Evolutionary conservation across 345 rosid species (phyloP).

Genomic region (Salix caprea): DNA sequence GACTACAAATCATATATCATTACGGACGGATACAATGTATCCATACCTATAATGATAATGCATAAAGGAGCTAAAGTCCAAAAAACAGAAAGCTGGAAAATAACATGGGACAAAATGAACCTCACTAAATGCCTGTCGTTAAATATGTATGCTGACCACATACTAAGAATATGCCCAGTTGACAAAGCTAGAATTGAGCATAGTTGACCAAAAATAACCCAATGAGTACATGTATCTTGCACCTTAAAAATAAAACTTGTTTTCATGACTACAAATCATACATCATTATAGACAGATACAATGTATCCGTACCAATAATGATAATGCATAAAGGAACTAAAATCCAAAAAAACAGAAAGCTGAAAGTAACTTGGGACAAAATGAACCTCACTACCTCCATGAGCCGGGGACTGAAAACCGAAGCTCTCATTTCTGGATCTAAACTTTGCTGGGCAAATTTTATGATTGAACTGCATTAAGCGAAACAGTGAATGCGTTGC

Average conservation of each 20-base stretch:
- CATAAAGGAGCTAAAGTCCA: slow-evolving; percentile 10
- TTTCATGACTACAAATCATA: too few relatives aligned
- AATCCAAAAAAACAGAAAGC: slow-evolving; percentile 7
- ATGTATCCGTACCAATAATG: background rate
- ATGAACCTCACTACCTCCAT: slow-evolving; percentile 64
- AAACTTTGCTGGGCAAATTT: slow-evolving; percentile 79
- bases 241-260: background rate
- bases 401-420: slow-evolving; percentile 92
- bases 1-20: too few relatives aligned
- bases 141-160: background rate
- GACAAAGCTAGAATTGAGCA: background rate
- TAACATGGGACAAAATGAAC: background rate
- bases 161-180: background rate
- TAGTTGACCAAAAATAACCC: background rate
- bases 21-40: background rate
- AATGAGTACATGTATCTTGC: background rate
- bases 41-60: background rate
- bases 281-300: too few relatives aligned
- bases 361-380: background rate
- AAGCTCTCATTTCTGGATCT: slow-evolving; percentile 61
- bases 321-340: slow-evolving; percentile 11
- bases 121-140: slow-evolving; percentile 11
- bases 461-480: slow-evolving; percentile 60
- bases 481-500: too few relatives aligned
- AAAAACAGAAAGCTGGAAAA: background rate